Evolutionary conservation across 2,329 filamentous ascomycete species (phyloP).

Genomic region (Monosporascus ibericus): DNA sequence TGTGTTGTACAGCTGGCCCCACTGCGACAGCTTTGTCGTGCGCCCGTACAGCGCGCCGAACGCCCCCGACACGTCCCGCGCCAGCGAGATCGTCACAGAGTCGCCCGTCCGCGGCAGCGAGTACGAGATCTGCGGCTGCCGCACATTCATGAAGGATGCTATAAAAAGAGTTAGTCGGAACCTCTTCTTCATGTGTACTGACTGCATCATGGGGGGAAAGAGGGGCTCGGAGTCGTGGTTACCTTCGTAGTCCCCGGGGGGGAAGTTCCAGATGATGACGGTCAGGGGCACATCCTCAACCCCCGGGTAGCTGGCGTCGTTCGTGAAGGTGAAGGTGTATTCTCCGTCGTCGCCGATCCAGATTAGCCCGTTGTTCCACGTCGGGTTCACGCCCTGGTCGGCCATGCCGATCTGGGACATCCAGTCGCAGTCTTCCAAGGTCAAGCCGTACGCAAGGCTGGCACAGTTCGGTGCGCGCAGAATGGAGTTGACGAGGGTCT

Average conservation of each 20-base stretch:
- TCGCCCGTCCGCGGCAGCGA: constrained; percentile 28
- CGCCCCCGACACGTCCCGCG: constrained; percentile 30
- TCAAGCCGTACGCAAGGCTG: background rate
- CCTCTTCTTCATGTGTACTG: no score
- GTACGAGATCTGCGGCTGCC: constrained; percentile 28
- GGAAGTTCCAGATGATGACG: constrained; percentile 22
- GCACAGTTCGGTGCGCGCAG: background rate
- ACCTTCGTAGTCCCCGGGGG: constrained; percentile 11
- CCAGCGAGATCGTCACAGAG: constrained; percentile 31
- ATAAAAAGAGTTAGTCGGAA: background rate
- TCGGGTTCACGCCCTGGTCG: constrained; percentile 15
- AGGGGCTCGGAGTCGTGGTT: background rate
- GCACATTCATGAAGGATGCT: constrained; percentile 23
- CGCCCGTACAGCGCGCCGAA: constrained; percentile 30
- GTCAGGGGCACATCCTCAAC: constrained; percentile 9
- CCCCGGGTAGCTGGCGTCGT: constrained; percentile 11
- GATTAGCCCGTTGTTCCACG: constrained; percentile 16
- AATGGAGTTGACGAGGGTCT: no score
- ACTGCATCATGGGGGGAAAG: no score
- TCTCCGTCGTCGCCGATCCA: constrained; percentile 24
- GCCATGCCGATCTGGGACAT: background rate
- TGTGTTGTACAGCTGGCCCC: constrained; percentile 35
- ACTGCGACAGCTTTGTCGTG: constrained; percentile 21
- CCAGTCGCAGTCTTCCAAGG: background rate
- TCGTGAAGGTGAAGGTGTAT: constrained; percentile 24